Evolutionary conservation across 768 basidiomycete genomes (phyloP), one percentile per base, ranked within the genome.

Genomic region (Leccinum uliginosum): DNA sequence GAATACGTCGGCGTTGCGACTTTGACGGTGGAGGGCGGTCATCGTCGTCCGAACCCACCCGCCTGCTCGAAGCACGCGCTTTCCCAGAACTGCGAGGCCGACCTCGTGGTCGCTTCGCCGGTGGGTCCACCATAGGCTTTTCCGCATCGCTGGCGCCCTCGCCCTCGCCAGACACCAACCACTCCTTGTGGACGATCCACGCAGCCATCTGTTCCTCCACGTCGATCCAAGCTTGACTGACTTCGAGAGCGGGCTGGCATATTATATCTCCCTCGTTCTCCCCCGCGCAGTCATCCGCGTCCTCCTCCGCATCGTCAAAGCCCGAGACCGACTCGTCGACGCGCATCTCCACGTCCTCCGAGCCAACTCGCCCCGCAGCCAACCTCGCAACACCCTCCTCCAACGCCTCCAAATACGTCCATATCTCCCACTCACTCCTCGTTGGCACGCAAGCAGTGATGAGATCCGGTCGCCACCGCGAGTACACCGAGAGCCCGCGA

Each of bases 401-500:
- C 35, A 93, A 74, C 17, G 75, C 60, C 32, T 83, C 76, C 59
- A 93, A 70, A 64, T 91, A 93, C 26, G 78, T 70, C 58, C 81
- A 83, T 19, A 93, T 86, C 57, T 93, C 89, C 50, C 80, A 71
- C 9, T 80, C 75, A 14, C 76, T 81, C 72, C 87, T 91, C 21
- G 86, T 84, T 57, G 76, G 76, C n/a, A 93, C 74, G 50, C 79
- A 79, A 6, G 74, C 76, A 0, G 89, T 83, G 50, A 94, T 86
- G 48, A 93, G 78, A 69, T 93, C 92, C 1, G 90, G 87, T 21
- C 89, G 74, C 44, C 87, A 76, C 24, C 87, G 80, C 19, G 91
- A 93, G 70, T 88, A 74, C 2, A 84, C 68, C 26, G 79, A 71
- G 21, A 93, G 69, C 0, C 80, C 85, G 67, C 82, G 86, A 68